These are phyloP conservation scores for Ophiostoma fasciatum DNA, from an alignment of 2,329 filamentous ascomycete genomes.

Conservation along the genomic window DNA sequence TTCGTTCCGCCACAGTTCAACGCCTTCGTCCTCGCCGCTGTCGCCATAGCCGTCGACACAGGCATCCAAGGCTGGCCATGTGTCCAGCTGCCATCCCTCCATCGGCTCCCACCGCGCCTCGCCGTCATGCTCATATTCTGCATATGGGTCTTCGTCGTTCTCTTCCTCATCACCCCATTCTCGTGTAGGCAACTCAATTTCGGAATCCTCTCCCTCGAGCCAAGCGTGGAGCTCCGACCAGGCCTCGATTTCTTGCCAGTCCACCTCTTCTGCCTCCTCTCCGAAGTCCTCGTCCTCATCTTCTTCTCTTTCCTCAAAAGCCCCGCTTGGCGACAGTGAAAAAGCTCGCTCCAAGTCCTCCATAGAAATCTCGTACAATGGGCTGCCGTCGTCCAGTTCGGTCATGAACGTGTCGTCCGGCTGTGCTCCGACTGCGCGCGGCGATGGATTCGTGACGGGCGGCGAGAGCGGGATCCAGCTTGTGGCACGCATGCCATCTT, in stretches of 20 bases:
- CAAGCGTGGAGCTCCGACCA: conserved; percentile 1
- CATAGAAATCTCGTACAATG: background rate
- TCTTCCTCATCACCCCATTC: background rate
- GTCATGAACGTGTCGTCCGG: too few relatives aligned
- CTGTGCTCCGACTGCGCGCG: too few relatives aligned
- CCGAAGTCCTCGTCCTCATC: background rate
- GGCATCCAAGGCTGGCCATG: background rate
- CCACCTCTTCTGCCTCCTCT: background rate
- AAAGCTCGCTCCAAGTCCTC: background rate
- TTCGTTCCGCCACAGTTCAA: conserved; percentile 2
- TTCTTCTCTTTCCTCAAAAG: background rate
- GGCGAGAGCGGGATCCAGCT: too few relatives aligned
- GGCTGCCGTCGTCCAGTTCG: background rate
- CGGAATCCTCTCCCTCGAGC: too few relatives aligned
- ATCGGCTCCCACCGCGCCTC: conserved; percentile 6
- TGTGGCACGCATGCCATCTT: too few relatives aligned
- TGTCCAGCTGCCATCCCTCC: conserved; percentile 4
- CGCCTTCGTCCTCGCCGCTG: conserved; percentile 3
- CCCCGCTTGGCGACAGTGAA: background rate
- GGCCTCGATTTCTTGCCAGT: conserved; percentile 8
- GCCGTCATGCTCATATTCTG: background rate
- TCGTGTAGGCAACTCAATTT: too few relatives aligned
- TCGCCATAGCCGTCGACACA: background rate
- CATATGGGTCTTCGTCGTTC: background rate
- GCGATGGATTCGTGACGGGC: too few relatives aligned